Conservation (phyloP, 805 yeast genomes). For the Pichia pseudocactophila region DNA sequence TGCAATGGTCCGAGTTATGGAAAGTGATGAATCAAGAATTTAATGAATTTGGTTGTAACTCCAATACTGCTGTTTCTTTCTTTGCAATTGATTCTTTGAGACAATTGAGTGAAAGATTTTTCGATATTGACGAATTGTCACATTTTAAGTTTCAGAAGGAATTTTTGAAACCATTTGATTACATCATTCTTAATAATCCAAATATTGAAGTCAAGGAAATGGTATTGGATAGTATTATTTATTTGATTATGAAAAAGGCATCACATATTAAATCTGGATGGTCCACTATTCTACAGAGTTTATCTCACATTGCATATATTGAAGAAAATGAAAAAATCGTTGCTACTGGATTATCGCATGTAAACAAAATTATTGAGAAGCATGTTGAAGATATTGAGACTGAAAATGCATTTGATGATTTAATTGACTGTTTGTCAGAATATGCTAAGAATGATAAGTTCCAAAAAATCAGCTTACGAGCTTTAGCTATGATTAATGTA, state of each 20-base stretch:
- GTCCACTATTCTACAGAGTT: slow-evolving; percentile 77
- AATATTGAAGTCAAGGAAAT: slow-evolving; percentile 71
- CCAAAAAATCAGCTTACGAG: slow-evolving; percentile 72
- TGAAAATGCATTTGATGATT: slow-evolving; percentile 60
- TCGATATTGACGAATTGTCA: slow-evolving; percentile 87
- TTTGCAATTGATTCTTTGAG: slow-evolving; percentile 92
- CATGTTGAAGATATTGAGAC: slow-evolving; percentile 53
- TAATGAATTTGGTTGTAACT: slow-evolving; percentile 73
- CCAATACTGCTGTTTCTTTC: slow-evolving; percentile 66
- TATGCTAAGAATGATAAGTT: slow-evolving; percentile 77
- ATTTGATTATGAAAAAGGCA: slow-evolving; percentile 73
- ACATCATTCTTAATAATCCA: slow-evolving; percentile 59
- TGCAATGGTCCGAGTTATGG: slow-evolving; percentile 97
- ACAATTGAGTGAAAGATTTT: slow-evolving; percentile 84
- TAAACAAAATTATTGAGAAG: slow-evolving; percentile 51
- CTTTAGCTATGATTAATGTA: slow-evolving; percentile 63
- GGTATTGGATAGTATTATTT: slow-evolving; percentile 83
- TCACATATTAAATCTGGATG: slow-evolving; percentile 83
- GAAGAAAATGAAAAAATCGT: slow-evolving; percentile 53
- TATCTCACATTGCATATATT: slow-evolving; percentile 58
- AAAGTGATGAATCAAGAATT: slow-evolving; percentile 85
- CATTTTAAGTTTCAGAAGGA: slow-evolving; percentile 95
- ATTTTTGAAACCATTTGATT: slow-evolving; percentile 83
- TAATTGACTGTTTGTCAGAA: slow-evolving; percentile 68
- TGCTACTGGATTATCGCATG: slow-evolving; percentile 51